These are phyloP conservation scores for Hypoxylon trugodes DNA, from an alignment of 495 filamentous ascomycete genomes.

Conservation along the genomic window DNA sequence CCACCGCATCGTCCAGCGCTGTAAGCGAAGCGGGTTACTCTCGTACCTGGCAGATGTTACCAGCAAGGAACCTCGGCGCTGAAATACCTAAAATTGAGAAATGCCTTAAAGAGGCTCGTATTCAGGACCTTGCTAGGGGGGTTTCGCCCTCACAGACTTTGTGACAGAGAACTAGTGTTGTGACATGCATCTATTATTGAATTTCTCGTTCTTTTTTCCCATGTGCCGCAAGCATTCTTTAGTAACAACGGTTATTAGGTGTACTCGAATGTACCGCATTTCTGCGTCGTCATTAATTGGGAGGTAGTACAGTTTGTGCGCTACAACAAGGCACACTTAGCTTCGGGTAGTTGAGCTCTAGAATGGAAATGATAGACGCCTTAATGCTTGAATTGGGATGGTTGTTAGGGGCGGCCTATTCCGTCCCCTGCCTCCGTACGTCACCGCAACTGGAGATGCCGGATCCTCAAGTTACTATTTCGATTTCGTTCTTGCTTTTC, in stretches of 20 bases:
- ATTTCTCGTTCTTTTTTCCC: too few species aligned
- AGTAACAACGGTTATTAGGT: too few species aligned
- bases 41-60: slow-evolving; percentile 20
- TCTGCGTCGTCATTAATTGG: slow-evolving; percentile 2
- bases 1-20: slow-evolving; percentile 14
- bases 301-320: slow-evolving; percentile 16
- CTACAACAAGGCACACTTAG: slow-evolving; percentile 27
- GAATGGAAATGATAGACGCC: slow-evolving; percentile 25
- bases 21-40: slow-evolving; percentile 22
- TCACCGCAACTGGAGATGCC: slow-evolving; percentile 25
- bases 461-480: slow-evolving; percentile 14
- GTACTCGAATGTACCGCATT: too few species aligned
- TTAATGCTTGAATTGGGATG: not conserved
- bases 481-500: too few species aligned
- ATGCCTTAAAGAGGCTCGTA: slow-evolving; percentile 33
- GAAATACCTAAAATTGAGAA: slow-evolving; percentile 15
- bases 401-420: slow-evolving; percentile 11
- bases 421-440: slow-evolving; percentile 5
- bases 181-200: too few species aligned
- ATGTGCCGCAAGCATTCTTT: too few species aligned
- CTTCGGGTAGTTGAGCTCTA: slow-evolving; percentile 20
- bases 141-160: slow-evolving; percentile 14
- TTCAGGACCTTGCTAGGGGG: slow-evolving; percentile 24
- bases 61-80: slow-evolving; percentile 6
- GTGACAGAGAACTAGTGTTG: not conserved